Percentiles rank a stretch among this genome's conserved stretches.
These are phyloP conservation scores for Aspergillus fumigatus DNA, from an alignment of 2,329 filamentous ascomycete genomes.

Conservation along the genomic window DNA sequence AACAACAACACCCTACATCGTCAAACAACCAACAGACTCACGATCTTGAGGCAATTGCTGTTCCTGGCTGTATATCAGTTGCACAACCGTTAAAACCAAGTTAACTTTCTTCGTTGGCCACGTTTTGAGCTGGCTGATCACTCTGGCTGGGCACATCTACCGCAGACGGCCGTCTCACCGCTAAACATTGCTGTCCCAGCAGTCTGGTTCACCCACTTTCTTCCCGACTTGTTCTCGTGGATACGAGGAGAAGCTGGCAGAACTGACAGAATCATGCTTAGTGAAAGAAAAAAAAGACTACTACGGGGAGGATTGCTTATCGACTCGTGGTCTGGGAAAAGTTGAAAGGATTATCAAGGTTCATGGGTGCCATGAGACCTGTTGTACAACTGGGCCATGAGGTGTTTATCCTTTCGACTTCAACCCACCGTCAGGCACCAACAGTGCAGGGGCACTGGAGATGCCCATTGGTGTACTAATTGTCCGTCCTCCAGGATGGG, in stretches of 20 bases:
- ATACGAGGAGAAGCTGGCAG: not conserved
- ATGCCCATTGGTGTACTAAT: constrained; percentile 5
- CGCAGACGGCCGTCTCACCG: constrained; percentile 9
- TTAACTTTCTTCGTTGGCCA: not conserved
- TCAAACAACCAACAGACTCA: not conserved
- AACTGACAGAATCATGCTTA: not conserved
- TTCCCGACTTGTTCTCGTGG: not conserved
- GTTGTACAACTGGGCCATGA: constrained; percentile 3
- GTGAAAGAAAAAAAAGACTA: not conserved
- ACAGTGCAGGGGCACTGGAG: constrained; percentile 1
- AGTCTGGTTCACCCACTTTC: constrained; percentile 11
- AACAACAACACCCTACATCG: not conserved
- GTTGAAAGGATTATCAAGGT: not conserved
- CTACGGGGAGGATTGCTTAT: not conserved
- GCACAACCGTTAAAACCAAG: not conserved
- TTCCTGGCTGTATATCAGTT: not conserved
- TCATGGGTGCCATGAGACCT: constrained; percentile 1
- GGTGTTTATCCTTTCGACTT: constrained; percentile 1
- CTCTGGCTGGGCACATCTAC: not conserved
- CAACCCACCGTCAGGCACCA: constrained; percentile 2
- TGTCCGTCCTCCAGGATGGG: not conserved
- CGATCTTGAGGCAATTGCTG: not conserved
- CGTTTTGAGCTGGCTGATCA: not conserved
- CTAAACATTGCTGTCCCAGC: constrained; percentile 11
- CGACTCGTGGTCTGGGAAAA: not conserved